Percentiles rank a stretch among this genome's conserved stretches.
Evolutionary conservation across 1,284 basidiomycete species (phyloP).

Genomic region (Violaceomyces palustris): DNA sequence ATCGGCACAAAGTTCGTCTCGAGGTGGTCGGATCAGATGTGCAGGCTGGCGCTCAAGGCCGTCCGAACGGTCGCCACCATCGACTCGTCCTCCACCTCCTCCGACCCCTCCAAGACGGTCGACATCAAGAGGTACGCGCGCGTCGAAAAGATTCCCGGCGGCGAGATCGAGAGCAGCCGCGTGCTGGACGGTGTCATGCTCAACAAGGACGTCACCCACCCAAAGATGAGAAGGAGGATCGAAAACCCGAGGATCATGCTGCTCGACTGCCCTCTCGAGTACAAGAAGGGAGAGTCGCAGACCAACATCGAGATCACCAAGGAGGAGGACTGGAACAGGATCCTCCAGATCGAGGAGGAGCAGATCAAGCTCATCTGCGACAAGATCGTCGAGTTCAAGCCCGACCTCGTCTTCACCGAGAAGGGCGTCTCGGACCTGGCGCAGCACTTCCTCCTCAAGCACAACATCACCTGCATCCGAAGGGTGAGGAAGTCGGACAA

Average conservation of each 20-base stretch:
- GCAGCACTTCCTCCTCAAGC: constrained; percentile 83
- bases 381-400: constrained; percentile 86
- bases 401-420: constrained; percentile 91
- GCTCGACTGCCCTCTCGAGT: constrained; percentile 93
- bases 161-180: constrained; percentile 86
- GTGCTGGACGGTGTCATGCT: constrained; percentile 91
- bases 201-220: constrained; percentile 98
- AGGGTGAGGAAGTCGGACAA: constrained; percentile 97
- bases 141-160: constrained; percentile 94
- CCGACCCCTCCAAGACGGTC: constrained; percentile 60
- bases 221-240: constrained; percentile 89
- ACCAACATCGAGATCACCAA: constrained; percentile 98
- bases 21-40: constrained; percentile 97
- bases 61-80: constrained; percentile 71
- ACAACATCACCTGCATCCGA: constrained; percentile 84
- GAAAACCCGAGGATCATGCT: constrained; percentile 82
- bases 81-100: constrained; percentile 48
- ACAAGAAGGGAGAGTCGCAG: constrained; percentile 98
- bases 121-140: constrained; percentile 97
- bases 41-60: constrained; percentile 83
- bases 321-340: constrained; percentile 86
- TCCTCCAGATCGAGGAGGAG: constrained; percentile 94
- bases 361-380: constrained; percentile 86
- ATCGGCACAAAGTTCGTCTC: constrained; percentile 99
- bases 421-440: constrained; percentile 93